phyloP scores from a whole-genome alignment of 2,329 filamentous ascomycete species.

The Aspergillus calidoustus region DNA sequence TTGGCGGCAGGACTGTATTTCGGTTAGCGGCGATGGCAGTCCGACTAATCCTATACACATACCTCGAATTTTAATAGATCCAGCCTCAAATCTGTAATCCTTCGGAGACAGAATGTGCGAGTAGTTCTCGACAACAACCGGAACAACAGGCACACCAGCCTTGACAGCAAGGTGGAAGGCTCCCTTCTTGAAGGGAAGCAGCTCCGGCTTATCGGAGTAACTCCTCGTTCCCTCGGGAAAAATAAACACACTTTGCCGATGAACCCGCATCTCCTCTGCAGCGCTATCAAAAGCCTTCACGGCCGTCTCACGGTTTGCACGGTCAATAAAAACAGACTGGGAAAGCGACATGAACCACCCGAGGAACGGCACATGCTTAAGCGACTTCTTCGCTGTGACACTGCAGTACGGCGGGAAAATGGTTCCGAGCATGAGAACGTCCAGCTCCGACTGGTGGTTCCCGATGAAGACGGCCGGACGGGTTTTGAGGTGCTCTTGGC shows the following conservation, averaged over 20 bases:
- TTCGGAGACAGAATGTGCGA: conserved; percentile 71
- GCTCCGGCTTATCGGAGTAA: conserved; percentile 77
- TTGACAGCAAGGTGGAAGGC: conserved; percentile 96
- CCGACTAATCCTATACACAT: conserved; percentile 27
- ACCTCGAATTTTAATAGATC: conserved; percentile 77
- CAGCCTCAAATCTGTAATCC: conserved; percentile 67
- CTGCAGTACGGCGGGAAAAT: conserved; percentile 91
- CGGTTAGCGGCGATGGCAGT: conserved; percentile 1
- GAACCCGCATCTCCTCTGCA: conserved; percentile 73
- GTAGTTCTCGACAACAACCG: conserved; percentile 80
- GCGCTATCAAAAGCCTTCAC: conserved; percentile 84
- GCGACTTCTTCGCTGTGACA: conserved; percentile 86
- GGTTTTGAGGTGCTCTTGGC: conserved; percentile 65
- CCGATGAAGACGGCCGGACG: conserved; percentile 89
- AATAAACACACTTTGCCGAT: conserved; percentile 65
- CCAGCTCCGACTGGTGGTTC: conserved; percentile 96
- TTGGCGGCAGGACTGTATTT: conserved; percentile 74
- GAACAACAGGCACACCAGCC: conserved; percentile 90
- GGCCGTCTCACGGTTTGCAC: conserved; percentile 80
- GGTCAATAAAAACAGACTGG: conserved; percentile 94
- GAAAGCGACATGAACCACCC: conserved; percentile 93
- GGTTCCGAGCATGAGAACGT: conserved; percentile 86
- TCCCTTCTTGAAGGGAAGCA: conserved; percentile 98
- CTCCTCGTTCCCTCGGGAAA: conserved; percentile 84
- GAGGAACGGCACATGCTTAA: conserved; percentile 80